These are phyloP conservation scores for Candida pseudocylindracea DNA, from an alignment of 1,139 yeast species.

Conservation along the genomic window DNA sequence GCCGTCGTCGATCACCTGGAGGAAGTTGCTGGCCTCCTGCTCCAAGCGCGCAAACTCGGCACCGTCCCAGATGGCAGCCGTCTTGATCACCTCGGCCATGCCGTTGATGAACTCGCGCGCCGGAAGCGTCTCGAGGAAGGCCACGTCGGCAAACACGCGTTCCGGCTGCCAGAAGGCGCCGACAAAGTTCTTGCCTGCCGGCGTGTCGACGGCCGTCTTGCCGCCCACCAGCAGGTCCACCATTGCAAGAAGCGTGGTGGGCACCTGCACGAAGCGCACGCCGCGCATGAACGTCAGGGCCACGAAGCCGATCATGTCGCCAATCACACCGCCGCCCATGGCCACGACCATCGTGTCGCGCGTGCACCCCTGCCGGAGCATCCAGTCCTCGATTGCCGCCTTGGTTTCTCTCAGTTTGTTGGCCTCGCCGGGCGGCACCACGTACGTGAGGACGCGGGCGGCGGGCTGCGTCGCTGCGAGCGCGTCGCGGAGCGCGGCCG, in stretches of 20 bases:
- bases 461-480: slow-evolving; percentile 17
- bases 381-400: slow-evolving; percentile 82
- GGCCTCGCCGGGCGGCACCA: slow-evolving; percentile 84
- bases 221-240: slow-evolving; percentile 98
- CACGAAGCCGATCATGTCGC: slow-evolving; percentile 97
- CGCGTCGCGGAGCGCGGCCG: slow-evolving; percentile 28
- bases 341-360: slow-evolving; percentile 92
- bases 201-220: slow-evolving; percentile 97
- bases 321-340: slow-evolving; percentile 96
- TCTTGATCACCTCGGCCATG: slow-evolving; percentile 95
- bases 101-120: slow-evolving; percentile 92
- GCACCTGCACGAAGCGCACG: slow-evolving; percentile 81
- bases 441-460: slow-evolving; percentile 49
- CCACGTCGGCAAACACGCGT: slow-evolving; percentile 71
- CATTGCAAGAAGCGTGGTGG: slow-evolving; percentile 88
- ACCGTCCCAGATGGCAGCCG: slow-evolving; percentile 97
- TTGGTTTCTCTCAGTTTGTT: slow-evolving; percentile 77
- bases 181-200: slow-evolving; percentile 82
- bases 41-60: slow-evolving; percentile 72
- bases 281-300: slow-evolving; percentile 99
- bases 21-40: slow-evolving; percentile 42
- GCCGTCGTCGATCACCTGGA: slow-evolving; percentile 29
- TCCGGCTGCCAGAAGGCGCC: slow-evolving; percentile 98
- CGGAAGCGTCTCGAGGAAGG: slow-evolving; percentile 75
- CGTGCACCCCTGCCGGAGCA: slow-evolving; percentile 75